Evolutionary conservation across 768 basidiomycete species (phyloP).

Genomic region (Amanita inopinata): DNA sequence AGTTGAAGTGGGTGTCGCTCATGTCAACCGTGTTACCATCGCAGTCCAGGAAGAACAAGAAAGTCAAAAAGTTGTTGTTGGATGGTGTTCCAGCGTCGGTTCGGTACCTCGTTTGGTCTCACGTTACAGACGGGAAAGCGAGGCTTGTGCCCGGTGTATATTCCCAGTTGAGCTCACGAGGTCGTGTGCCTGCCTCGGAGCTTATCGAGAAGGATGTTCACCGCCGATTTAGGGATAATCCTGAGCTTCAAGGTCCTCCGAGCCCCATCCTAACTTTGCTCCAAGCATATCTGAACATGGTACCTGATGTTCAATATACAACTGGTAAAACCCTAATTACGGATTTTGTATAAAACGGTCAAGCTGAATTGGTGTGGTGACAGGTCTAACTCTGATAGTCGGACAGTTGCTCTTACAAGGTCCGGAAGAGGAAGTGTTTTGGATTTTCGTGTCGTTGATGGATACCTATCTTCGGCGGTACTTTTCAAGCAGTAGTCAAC

Average conservation of each 20-base stretch:
- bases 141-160: conserved; percentile 64
- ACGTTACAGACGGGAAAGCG: conserved; percentile 68
- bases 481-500: conserved; percentile 52
- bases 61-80: conserved; percentile 59
- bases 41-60: conserved; percentile 70
- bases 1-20: conserved; percentile 65
- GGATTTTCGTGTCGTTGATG: conserved; percentile 86
- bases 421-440: conserved; percentile 85
- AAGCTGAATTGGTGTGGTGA: not conserved
- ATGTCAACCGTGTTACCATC: conserved; percentile 47
- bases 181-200: conserved; percentile 33
- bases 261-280: conserved; percentile 47
- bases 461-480: conserved; percentile 74
- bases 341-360: too few species aligned
- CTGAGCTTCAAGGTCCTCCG: conserved; percentile 46
- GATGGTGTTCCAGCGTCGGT: conserved; percentile 82
- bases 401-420: conserved; percentile 66
- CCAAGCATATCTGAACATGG: conserved; percentile 78
- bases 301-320: conserved; percentile 68
- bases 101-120: conserved; percentile 77
- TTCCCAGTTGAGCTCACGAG: conserved; percentile 47
- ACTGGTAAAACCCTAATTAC: conserved; percentile 44
- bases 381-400: conserved; percentile 61
- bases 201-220: conserved; percentile 54
- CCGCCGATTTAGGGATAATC: conserved; percentile 44